Conservation (phyloP, 495 filamentous ascomycete genomes). For the Neurospora intermedia region DNA sequence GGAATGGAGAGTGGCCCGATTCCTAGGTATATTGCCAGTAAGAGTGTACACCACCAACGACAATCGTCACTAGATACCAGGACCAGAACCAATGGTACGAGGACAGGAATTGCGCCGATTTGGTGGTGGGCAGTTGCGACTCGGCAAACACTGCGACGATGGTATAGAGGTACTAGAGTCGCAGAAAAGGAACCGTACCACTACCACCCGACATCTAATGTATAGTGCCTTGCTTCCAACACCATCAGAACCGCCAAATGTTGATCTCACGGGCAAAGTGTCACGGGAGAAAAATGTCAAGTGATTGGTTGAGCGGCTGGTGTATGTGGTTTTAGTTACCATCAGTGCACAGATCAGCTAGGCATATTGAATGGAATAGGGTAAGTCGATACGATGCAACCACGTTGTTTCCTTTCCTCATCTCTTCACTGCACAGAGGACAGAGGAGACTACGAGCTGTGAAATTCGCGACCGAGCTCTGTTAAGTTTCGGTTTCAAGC, state of each 20-base stretch:
- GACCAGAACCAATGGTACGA: neutral
- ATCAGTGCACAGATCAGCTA: neutral
- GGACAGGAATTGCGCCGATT: constrained; percentile 7
- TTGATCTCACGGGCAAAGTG: neutral
- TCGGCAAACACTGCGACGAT: neutral
- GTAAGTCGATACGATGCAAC: neutral
- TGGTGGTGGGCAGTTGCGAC: constrained; percentile 2
- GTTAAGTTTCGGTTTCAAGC: neutral
- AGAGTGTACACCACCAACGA: neutral
- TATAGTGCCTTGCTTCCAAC: neutral
- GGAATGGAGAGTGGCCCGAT: neutral
- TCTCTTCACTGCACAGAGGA: neutral
- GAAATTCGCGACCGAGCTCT: neutral
- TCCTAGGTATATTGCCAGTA: neutral
- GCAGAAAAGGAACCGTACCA: neutral
- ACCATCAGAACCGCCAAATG: too few relatives aligned
- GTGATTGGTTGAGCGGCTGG: neutral
- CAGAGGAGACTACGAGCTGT: neutral
- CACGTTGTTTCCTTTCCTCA: neutral
- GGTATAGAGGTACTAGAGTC: neutral
- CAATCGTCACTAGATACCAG: neutral
- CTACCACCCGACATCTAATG: neutral
- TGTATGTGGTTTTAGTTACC: neutral
- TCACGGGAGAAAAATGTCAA: neutral
- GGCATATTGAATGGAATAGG: neutral